Evolutionary conservation across 1,284 basidiomycete genomes (phyloP).

Genomic region (Rhizopogon parksii): DNA sequence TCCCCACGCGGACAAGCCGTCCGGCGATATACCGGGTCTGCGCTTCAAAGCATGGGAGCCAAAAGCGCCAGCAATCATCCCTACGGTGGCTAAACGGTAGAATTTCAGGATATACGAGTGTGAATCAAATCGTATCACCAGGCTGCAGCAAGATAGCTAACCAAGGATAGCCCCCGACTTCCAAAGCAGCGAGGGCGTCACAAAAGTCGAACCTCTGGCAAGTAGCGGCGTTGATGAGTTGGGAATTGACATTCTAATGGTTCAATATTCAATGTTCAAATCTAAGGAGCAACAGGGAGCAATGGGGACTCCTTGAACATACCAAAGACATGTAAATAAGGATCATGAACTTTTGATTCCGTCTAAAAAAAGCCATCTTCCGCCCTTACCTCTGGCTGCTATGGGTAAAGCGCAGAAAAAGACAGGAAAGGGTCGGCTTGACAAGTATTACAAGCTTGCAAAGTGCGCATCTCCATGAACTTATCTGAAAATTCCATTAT

Average conservation of each 20-base stretch:
- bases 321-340: background rate
- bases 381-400: background rate
- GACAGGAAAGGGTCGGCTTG: slow-evolving; percentile 91
- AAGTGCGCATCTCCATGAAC: slow-evolving; percentile 48
- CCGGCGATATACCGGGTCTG: slow-evolving; percentile 41
- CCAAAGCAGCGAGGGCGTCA: slow-evolving; percentile 32
- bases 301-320: too few species aligned
- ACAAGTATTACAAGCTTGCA: slow-evolving; percentile 94
- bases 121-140: background rate
- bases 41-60: slow-evolving; percentile 59
- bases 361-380: background rate
- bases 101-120: background rate
- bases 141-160: slow-evolving; percentile 13
- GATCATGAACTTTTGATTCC: too few species aligned
- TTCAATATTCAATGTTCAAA: too few species aligned
- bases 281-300: too few species aligned
- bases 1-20: slow-evolving; percentile 53
- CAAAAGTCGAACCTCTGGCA: slow-evolving; percentile 9
- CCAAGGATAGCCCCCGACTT: slow-evolving; percentile 28
- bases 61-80: slow-evolving; percentile 64
- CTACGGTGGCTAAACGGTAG: slow-evolving; percentile 38
- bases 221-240: slow-evolving; percentile 27
- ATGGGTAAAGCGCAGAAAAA: slow-evolving; percentile 84
- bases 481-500: slow-evolving; percentile 11
- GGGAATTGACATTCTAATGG: slow-evolving; percentile 12